Evolutionary conservation across 495 filamentous ascomycete genomes (phyloP).

Genomic region (Aspergillus biplanus): DNA sequence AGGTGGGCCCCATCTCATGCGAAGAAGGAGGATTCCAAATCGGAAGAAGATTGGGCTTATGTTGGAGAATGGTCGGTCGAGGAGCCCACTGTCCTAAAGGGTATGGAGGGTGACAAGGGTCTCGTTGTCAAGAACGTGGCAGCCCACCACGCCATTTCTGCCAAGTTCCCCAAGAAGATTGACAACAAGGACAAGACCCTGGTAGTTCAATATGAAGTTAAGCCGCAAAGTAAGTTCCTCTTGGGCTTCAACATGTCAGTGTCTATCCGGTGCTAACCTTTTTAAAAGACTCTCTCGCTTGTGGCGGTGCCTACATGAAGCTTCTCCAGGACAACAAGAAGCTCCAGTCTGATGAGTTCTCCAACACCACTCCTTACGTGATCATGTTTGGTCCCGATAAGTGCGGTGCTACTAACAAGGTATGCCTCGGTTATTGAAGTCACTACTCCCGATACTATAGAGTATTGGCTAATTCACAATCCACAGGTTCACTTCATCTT

Average conservation of each 20-base stretch:
- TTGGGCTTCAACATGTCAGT: neutral
- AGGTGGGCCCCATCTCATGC: conserved; percentile 94
- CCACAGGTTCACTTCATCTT: conserved; percentile 97
- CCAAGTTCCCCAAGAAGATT: conserved; percentile 96
- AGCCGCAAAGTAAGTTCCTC: conserved; percentile 84
- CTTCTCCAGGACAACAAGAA: conserved; percentile 97
- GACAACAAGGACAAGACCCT: conserved; percentile 96
- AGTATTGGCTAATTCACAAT: conserved; percentile 13
- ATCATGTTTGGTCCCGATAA: conserved; percentile 99
- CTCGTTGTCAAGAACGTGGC: conserved; percentile 96
- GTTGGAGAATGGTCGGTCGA: conserved; percentile 96
- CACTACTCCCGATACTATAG: neutral
- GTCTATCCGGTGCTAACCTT: neutral
- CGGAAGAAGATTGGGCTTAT: conserved; percentile 96
- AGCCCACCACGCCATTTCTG: conserved; percentile 98
- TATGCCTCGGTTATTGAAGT: conserved; percentile 29
- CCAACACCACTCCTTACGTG: conserved; percentile 94
- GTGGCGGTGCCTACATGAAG: conserved; percentile 99
- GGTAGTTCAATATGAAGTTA: conserved; percentile 99
- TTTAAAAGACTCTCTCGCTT: conserved; percentile 82
- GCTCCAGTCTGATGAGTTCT: conserved; percentile 97
- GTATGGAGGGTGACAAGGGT: conserved; percentile 94
- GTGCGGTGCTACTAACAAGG: conserved; percentile 98
- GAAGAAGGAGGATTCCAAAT: conserved; percentile 88
- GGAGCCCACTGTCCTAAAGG: conserved; percentile 90